Conservation (phyloP, 1,284 basidiomycete species). For the Paramarasmius palmivorus region DNA sequence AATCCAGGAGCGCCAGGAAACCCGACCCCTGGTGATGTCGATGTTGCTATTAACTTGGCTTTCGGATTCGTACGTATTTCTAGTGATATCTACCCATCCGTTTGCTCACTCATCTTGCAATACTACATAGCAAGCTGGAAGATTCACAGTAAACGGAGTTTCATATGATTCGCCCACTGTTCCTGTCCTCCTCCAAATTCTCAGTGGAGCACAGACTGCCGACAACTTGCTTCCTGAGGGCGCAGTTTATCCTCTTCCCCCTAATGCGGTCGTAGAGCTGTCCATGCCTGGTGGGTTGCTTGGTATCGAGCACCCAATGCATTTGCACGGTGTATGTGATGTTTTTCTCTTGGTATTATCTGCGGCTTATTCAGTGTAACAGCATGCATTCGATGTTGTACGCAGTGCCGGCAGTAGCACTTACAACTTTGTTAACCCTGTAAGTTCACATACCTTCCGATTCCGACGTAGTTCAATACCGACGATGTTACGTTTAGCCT, state of each 20-base stretch:
- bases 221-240: conserved; percentile 21
- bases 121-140: conserved; percentile 4
- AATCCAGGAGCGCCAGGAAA: conserved; percentile 32
- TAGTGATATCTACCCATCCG: conserved; percentile 22
- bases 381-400: conserved; percentile 31
- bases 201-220: conserved; percentile 31
- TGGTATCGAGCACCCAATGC: conserved; percentile 29
- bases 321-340: conserved; percentile 28
- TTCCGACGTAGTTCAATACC: background rate
- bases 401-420: conserved; percentile 24
- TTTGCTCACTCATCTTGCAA: background rate
- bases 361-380: too few species aligned
- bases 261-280: conserved; percentile 34
- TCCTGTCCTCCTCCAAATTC: conserved; percentile 27
- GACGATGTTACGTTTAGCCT: background rate
- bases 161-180: conserved; percentile 12
- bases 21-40: conserved; percentile 11
- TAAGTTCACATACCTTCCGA: background rate
- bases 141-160: conserved; percentile 11
- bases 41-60: too few species aligned
- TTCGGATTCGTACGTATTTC: conserved; percentile 24
- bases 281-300: conserved; percentile 5
- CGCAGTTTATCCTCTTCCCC: conserved; percentile 28
- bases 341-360: too few species aligned
- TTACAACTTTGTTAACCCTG: conserved; percentile 30